Evolutionary conservation across 1,284 basidiomycete species (phyloP).

Genomic region (Amylostereum areolatum): DNA sequence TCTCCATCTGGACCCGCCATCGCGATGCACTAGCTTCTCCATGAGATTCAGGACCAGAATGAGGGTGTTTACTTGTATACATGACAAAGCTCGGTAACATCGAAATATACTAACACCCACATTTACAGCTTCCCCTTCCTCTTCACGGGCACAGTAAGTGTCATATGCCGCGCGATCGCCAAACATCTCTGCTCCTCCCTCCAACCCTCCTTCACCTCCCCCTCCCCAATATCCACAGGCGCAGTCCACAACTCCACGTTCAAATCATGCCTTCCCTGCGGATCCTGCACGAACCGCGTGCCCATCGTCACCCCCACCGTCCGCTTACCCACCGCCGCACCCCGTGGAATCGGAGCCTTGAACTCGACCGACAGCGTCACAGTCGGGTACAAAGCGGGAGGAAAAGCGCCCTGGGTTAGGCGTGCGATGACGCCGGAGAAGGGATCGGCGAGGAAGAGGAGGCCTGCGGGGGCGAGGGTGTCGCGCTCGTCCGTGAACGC

Average conservation of each 20-base stretch:
- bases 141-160: conserved; percentile 41
- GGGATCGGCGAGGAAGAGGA: conserved; percentile 52
- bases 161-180: conserved; percentile 56
- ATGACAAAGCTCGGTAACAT: no score
- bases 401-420: no score
- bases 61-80: no score
- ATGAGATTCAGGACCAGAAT: no score
- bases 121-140: conserved; percentile 23
- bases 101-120: no score
- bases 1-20: no score
- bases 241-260: conserved; percentile 61
- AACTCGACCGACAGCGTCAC: conserved; percentile 54
- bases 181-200: conserved; percentile 55
- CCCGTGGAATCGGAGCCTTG: conserved; percentile 47
- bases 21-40: no score
- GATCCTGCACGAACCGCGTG: conserved; percentile 43
- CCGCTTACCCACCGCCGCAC: conserved; percentile 27
- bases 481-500: conserved; percentile 38
- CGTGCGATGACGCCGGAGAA: conserved; percentile 23
- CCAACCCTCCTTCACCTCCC: conserved; percentile 41
- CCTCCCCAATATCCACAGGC: conserved; percentile 45
- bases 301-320: conserved; percentile 49
- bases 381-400: conserved; percentile 61
- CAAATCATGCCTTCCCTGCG: conserved; percentile 48
- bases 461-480: conserved; percentile 34